These are phyloP conservation scores for Skeletonema costatum DNA, from an alignment of 108 stramenopile species.

Conservation along the genomic window DNA sequence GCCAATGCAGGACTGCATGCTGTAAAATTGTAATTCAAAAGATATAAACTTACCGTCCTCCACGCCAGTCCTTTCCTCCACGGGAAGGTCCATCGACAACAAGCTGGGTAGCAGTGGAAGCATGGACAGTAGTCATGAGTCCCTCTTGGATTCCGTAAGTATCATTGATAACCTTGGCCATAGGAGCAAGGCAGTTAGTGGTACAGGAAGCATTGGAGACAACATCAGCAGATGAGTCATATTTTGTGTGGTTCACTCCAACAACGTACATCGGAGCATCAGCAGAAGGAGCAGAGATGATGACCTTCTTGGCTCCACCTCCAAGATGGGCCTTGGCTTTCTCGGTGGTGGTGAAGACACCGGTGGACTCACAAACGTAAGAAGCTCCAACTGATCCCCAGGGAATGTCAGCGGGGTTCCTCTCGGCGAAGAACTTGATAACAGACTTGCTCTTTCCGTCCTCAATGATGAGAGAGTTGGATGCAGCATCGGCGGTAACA, in stretches of 20 bases:
- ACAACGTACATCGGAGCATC: slow-evolving; percentile 99
- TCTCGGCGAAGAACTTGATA: slow-evolving; percentile 88
- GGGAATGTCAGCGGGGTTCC: slow-evolving; percentile 87
- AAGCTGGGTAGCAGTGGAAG: slow-evolving; percentile 96
- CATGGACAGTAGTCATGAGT: slow-evolving; percentile 99
- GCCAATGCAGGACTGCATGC: neutral
- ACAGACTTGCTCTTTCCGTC: slow-evolving; percentile 65
- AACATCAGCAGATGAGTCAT: slow-evolving; percentile 77
- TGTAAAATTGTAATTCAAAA: neutral
- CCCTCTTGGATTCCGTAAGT: slow-evolving; percentile 96
- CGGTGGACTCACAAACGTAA: slow-evolving; percentile 97
- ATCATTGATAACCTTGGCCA: slow-evolving; percentile 98
- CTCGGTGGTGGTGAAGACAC: slow-evolving; percentile 92
- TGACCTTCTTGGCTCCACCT: slow-evolving; percentile 95
- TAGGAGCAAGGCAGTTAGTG: slow-evolving; percentile 99
- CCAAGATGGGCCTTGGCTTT: slow-evolving; percentile 87
- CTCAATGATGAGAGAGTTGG: slow-evolving; percentile 81
- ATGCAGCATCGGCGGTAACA: slow-evolving; percentile 78
- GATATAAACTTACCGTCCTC: slow-evolving; percentile 39
- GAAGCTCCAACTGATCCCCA: slow-evolving; percentile 92
- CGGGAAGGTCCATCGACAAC: slow-evolving; percentile 96
- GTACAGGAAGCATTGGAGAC: slow-evolving; percentile 99
- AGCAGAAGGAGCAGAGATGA: slow-evolving; percentile 95
- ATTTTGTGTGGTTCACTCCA: slow-evolving; percentile 95
- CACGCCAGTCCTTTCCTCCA: slow-evolving; percentile 90